Conservation (phyloP, 1,284 basidiomycete genomes). For the Ceratobasidium sp. region DNA sequence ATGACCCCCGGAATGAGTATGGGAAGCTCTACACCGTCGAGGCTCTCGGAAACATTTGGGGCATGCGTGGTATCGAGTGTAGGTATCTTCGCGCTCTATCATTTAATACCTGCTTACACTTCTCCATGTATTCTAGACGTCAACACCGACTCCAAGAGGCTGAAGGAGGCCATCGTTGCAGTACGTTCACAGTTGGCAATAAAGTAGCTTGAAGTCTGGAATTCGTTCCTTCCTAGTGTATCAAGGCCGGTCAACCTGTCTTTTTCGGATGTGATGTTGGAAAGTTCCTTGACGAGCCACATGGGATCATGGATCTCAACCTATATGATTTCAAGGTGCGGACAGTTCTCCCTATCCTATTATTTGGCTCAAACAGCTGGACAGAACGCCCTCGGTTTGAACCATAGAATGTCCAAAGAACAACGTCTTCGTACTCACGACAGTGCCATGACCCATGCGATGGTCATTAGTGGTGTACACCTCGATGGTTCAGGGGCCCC, state of each 20-base stretch:
- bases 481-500: constrained; percentile 78
- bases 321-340: constrained; percentile 82
- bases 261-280: constrained; percentile 95
- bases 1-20: constrained; percentile 89
- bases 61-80: constrained; percentile 83
- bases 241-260: constrained; percentile 90
- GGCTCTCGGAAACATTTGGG: constrained; percentile 91
- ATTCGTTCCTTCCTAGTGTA: constrained; percentile 55
- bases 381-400: constrained; percentile 64
- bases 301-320: constrained; percentile 86
- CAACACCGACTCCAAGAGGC: constrained; percentile 81
- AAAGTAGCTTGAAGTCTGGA: neutral
- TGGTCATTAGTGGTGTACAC: constrained; percentile 88
- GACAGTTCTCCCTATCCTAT: neutral
- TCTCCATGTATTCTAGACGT: constrained; percentile 64
- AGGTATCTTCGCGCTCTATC: constrained; percentile 47
- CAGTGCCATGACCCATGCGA: constrained; percentile 89
- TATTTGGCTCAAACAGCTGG: neutral
- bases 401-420: constrained; percentile 74
- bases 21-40: constrained; percentile 91
- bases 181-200: constrained; percentile 47
- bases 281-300: constrained; percentile 71
- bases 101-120: neutral
- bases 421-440: constrained; percentile 84
- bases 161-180: constrained; percentile 83